Percentiles rank a stretch among this genome's conserved stretches.
Conservation (phyloP, 768 basidiomycete genomes). For the Boletus eberwhitei region DNA sequence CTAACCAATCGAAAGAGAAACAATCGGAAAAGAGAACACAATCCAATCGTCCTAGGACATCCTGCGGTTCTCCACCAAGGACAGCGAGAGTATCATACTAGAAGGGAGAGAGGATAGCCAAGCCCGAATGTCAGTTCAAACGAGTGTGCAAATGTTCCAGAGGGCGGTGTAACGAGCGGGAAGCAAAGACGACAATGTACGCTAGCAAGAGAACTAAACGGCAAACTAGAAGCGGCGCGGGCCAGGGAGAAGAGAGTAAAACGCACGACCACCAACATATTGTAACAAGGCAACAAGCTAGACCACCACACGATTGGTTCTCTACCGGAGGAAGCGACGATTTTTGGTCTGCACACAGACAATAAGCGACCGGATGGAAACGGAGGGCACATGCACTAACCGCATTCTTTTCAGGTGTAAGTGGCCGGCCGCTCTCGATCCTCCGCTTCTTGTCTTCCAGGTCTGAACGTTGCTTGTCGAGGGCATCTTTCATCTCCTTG, state of each 20-base stretch:
- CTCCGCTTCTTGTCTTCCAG: conserved; percentile 98
- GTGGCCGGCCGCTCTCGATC: conserved; percentile 89
- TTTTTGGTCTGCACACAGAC: conserved; percentile 31
- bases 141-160: conserved; percentile 55
- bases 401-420: conserved; percentile 91
- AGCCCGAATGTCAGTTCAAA: conserved; percentile 56
- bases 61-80: conserved; percentile 33
- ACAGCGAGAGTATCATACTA: conserved; percentile 46
- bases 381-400: conserved; percentile 44
- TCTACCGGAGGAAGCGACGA: conserved; percentile 37
- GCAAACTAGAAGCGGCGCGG: conserved; percentile 37
- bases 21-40: conserved; percentile 6
- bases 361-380: conserved; percentile 6
- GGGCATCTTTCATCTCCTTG: conserved; percentile 99
- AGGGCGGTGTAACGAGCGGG: conserved; percentile 27
- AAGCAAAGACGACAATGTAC: conserved; percentile 39
- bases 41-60: conserved; percentile 25
- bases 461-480: conserved; percentile 94
- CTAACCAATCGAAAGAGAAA: conserved; percentile 10
- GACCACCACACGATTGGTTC: conserved; percentile 9
- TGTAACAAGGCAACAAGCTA: conserved; percentile 29
- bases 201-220: conserved; percentile 39
- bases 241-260: conserved; percentile 24
- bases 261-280: conserved; percentile 27
- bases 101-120: conserved; percentile 43